phyloP scores from a whole-genome alignment of 164 flowering plant genomes.

The Cinnamomum chago region DNA sequence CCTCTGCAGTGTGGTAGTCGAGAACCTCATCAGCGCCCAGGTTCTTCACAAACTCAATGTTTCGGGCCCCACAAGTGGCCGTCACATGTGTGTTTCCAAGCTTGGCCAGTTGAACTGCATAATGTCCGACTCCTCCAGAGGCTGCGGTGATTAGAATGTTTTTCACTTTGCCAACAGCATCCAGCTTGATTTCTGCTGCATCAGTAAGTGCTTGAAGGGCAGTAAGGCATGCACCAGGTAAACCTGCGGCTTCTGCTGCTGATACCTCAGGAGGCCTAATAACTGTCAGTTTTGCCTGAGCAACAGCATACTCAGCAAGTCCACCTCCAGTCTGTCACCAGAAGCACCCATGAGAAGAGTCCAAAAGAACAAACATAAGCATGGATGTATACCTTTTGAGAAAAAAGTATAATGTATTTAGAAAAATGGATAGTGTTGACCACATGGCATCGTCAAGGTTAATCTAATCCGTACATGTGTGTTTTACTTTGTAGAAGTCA shows the following conservation, averaged over 20 bases:
- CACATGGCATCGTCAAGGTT: too few relatives aligned
- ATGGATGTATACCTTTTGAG: too few relatives aligned
- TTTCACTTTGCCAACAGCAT: conserved; percentile 22
- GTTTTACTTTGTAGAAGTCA: too few relatives aligned
- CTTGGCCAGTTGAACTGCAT: conserved; percentile 54
- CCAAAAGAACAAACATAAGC: not conserved
- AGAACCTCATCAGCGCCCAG: conserved; percentile 55
- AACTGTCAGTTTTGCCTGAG: conserved; percentile 26
- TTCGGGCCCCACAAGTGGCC: conserved; percentile 57
- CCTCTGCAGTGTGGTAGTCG: conserved; percentile 46
- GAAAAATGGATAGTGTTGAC: too few relatives aligned
- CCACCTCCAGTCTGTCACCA: conserved; percentile 43
- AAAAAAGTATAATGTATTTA: too few relatives aligned
- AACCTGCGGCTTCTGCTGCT: conserved; percentile 43
- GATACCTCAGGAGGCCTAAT: conserved; percentile 46
- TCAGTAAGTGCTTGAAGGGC: conserved; percentile 42
- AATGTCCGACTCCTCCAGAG: conserved; percentile 53
- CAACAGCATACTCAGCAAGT: conserved; percentile 42
- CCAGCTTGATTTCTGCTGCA: conserved; percentile 43
- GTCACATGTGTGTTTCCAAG: conserved; percentile 48
- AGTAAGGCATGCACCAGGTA: conserved; percentile 47
- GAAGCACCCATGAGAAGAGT: not conserved
- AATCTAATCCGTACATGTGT: too few relatives aligned
- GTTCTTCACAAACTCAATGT: conserved; percentile 41
- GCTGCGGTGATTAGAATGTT: conserved; percentile 51